Evolutionary conservation across 371 early-diverging fungal genomes (phyloP).

Genomic region (Lichtheimia corymbifera): DNA sequence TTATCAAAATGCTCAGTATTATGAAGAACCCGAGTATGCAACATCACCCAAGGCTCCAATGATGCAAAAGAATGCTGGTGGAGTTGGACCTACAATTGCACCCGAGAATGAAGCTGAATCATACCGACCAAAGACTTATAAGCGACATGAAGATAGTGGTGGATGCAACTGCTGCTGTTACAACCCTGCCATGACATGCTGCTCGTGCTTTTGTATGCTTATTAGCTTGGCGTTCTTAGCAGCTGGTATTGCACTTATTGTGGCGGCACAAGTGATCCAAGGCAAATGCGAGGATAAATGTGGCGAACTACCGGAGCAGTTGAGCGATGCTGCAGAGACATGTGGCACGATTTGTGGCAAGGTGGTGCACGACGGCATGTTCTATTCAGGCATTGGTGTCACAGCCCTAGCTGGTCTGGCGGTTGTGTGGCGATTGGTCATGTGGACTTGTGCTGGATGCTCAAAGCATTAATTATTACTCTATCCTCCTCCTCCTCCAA

Average conservation of each 20-base stretch:
- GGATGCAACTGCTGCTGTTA: slow-evolving; percentile 26
- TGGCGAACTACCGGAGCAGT: slow-evolving; percentile 17
- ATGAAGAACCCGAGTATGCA: slow-evolving; percentile 20
- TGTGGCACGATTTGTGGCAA: slow-evolving; percentile 30
- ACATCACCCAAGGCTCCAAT: slow-evolving; percentile 17
- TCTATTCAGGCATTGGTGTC: slow-evolving; percentile 31
- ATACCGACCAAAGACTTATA: slow-evolving; percentile 17
- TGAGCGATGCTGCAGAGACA: slow-evolving; percentile 1
- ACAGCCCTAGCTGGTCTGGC: slow-evolving; percentile 26
- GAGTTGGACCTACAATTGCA: slow-evolving; percentile 12
- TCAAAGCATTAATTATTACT: slow-evolving; percentile 10
- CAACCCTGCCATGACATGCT: slow-evolving; percentile 30
- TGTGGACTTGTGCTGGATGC: slow-evolving; percentile 24
- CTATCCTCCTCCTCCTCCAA: neutral
- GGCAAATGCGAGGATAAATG: slow-evolving; percentile 22
- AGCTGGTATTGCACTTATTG: slow-evolving; percentile 29
- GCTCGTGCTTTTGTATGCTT: slow-evolving; percentile 27
- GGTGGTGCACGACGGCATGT: slow-evolving; percentile 26
- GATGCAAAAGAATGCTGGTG: slow-evolving; percentile 13
- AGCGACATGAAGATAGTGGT: slow-evolving; percentile 10
- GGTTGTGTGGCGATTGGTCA: slow-evolving; percentile 25
- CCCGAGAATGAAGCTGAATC: slow-evolving; percentile 26
- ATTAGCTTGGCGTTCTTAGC: slow-evolving; percentile 25
- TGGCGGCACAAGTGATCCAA: slow-evolving; percentile 22
- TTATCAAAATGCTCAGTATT: slow-evolving; percentile 14